Conservation (phyloP, 2,329 filamentous ascomycete genomes). For the Botryotinia narcissicola region DNA sequence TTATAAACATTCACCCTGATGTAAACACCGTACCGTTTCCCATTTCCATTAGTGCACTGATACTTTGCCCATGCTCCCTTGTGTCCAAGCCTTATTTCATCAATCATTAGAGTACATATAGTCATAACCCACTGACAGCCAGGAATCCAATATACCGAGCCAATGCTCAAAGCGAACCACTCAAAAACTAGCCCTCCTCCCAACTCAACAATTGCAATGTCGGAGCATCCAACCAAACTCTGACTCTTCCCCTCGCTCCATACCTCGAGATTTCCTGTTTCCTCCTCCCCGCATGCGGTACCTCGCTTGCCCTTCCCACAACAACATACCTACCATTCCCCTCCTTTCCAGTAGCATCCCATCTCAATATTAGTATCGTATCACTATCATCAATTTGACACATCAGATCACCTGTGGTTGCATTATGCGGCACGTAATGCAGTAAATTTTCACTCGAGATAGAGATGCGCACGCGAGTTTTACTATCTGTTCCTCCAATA, state of each 20-base stretch:
- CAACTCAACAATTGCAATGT: neutral
- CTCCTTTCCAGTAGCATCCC: neutral
- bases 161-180: fast-evolving
- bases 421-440: neutral
- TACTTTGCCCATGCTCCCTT: no score
- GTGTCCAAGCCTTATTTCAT: no score
- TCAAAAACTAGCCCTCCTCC: neutral
- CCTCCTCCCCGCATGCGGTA: neutral
- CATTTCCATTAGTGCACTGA: no score
- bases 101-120: no score
- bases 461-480: neutral
- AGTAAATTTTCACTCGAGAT: neutral
- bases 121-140: no score
- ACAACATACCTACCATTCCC: neutral
- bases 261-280: neutral
- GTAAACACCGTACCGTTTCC: neutral
- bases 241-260: neutral
- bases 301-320: neutral
- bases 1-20: neutral
- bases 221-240: neutral
- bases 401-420: neutral
- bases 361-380: neutral
- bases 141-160: neutral
- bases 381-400: neutral
- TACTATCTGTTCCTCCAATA: neutral